Base-by-base conservation (phyloP, 2,329 filamentous ascomycete species). In the Aphanoascus verrucosus region DNA sequence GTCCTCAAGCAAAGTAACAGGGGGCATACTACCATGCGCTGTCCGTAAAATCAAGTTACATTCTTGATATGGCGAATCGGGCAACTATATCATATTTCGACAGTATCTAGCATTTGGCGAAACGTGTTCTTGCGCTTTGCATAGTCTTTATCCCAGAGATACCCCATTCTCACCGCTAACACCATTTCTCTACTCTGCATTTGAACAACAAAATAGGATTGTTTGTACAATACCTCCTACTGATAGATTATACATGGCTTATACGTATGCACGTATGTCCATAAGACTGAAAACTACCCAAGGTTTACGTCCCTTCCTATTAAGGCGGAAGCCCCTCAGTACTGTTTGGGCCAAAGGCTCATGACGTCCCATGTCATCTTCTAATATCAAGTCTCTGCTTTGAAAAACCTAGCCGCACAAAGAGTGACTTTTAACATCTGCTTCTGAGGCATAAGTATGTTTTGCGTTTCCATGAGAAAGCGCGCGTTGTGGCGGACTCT, bases 381-480 rank as follows among this genome's bases (percentile, higher is more conserved):
- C 23, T 4, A 28, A 28, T 28, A 28, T 28, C 23, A 28, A 28
- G 9, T 15, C 15, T 41, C 38, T 41, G 20, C 23, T 28, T 12
- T 44, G 17, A 23, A 14, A 3, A 23, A 5, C 3, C 4, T 14
- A 28, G 14, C 9, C 11, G 12, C 2, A 12, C 23, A 3, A 17
- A 3, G n/a, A 19, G 8, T 8, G 2, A 1, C 8, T 5, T 2
- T 12, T 9, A 23, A n/a, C n/a, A n/a, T n/a, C n/a, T n/a, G n/a
- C n/a, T 44, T 14, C 12, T 8, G 42, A 14, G n/a, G 19, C 9
- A 20, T 19, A 20, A 23, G 15, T 35, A 55, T 55, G 54, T 55
- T 55, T 42, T 47, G 44, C 37, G 38, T 32, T 14, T 55, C 54
- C 2, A 20, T 55, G 20, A 44, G 54, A 37, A 52, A 53, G n/a